Evolutionary conservation across 1,284 basidiomycete species (phyloP).

Genomic region (Athelia psychrophila): DNA sequence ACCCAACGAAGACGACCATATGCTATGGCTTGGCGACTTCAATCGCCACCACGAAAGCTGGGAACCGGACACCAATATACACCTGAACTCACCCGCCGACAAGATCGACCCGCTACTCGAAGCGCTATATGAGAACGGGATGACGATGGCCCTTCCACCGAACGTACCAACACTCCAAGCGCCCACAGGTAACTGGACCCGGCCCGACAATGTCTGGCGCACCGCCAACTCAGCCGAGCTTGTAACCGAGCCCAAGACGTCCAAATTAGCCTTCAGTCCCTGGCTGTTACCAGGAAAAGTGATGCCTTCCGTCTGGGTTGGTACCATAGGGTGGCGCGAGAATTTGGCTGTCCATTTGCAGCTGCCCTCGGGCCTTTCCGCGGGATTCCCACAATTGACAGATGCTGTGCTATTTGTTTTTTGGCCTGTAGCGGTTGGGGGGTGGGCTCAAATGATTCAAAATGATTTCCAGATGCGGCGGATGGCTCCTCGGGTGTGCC

Average conservation of each 20-base stretch:
- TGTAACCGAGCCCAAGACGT: slow-evolving; percentile 7
- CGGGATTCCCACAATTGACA: no score
- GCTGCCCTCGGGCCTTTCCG: no score
- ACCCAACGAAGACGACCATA: slow-evolving; percentile 5
- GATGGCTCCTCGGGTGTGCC: no score
- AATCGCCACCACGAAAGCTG: slow-evolving; percentile 47
- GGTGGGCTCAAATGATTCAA: no score
- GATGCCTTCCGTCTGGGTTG: no score
- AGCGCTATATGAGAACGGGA: slow-evolving; percentile 5
- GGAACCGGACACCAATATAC: slow-evolving; percentile 28
- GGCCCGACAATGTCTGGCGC: slow-evolving; percentile 16
- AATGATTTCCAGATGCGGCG: no score
- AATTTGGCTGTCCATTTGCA: no score
- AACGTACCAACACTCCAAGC: slow-evolving; percentile 13
- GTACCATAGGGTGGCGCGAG: no score
- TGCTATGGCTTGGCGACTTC: slow-evolving; percentile 44
- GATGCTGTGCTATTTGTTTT: no score
- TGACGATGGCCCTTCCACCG: slow-evolving; percentile 12
- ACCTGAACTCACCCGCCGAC: slow-evolving; percentile 7
- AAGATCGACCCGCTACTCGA: slow-evolving; percentile 9
- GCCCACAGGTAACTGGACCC: slow-evolving; percentile 11
- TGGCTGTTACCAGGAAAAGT: no score
- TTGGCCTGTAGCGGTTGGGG: no score
- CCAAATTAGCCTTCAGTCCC: slow-evolving; percentile 3
- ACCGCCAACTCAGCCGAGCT: not conserved